Base-by-base conservation (phyloP, 164 flowering plant genomes). In the Tetrastigma voinierianum region DNA sequence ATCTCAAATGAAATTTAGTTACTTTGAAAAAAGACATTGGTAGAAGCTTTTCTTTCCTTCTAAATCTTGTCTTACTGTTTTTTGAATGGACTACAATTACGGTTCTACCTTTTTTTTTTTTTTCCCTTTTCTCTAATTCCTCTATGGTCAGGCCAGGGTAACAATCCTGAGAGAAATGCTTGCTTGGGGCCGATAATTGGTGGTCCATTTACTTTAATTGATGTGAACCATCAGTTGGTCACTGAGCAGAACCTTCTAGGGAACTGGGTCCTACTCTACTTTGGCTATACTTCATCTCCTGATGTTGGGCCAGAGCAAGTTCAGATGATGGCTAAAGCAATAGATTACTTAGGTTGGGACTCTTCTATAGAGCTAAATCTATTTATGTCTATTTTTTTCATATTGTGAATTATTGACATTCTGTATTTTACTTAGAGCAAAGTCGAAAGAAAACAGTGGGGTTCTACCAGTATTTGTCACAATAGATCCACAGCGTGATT, bases 241-340 rank as follows among this genome's bases (percentile, higher is more conserved):
- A 90, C 96, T 45, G 91, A 91, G 49, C 67, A 70, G 44, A 67
- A 79, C 66, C 77, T 95, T 67, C 70, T 64, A 15, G 97, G 96
- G 51, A 85, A 82, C 32, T 95, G 98, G 96, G 75, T 83, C 66
- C 87, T 95, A 21, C 81, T 91, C 52, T 91, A 95, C 84, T 95
- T 95, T 69, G 97, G 98, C 15, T 91, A 90, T 69, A 91, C 98
- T 17, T 95, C 93, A 16, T 91, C 96, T 55, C 98, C 97, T 58
- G 94, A 89, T 81, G 76, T 86, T 66, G 96, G 93, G 25, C 95
- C 97, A 2, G 83, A 81, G 66, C 94, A 91, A 77, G 69, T 91
- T 25, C 80, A 81, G 53, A 78, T 85, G 51, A 81, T 91, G 88
- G 90, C 96, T 44, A 80, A 85, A 75, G 81, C 90, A 14, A 72